These are phyloP conservation scores for Andalucia godoyi DNA, from an alignment of 78 protist species.

Conservation along the genomic window DNA sequence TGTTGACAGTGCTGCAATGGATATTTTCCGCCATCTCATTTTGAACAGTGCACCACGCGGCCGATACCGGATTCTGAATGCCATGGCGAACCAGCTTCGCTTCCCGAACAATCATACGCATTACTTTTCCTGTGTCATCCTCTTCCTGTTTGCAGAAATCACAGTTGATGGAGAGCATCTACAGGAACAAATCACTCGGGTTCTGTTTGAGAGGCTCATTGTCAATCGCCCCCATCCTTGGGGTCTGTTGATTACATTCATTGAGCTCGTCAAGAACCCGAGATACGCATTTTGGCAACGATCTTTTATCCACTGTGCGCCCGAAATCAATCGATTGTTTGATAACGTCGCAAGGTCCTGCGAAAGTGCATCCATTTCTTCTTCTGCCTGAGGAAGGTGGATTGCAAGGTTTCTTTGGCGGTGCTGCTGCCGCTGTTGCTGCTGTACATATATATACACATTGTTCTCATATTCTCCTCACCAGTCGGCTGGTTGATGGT, in stretches of 20 bases:
- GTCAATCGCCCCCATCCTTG: slow-evolving; percentile 95
- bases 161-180: slow-evolving; percentile 26
- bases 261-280: slow-evolving; percentile 86
- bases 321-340: slow-evolving; percentile 84
- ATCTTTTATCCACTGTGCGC: slow-evolving; percentile 63
- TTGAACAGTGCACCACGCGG: slow-evolving; percentile 78
- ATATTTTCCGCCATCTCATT: slow-evolving; percentile 54
- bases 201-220: slow-evolving; percentile 90
- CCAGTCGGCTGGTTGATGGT: no score
- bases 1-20: slow-evolving; percentile 52
- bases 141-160: slow-evolving; percentile 68
- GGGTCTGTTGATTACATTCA: slow-evolving; percentile 95
- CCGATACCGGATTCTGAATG: slow-evolving; percentile 76
- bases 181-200: slow-evolving; percentile 85
- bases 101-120: slow-evolving; percentile 94
- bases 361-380: not conserved
- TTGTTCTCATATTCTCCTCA: no score
- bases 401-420: no score
- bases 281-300: slow-evolving; percentile 79
- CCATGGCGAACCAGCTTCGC: slow-evolving; percentile 94
- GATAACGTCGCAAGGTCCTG: slow-evolving; percentile 68
- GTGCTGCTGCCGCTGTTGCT: no score
- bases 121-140: slow-evolving; percentile 86
- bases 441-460: no score
- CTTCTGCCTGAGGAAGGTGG: no score